These are phyloP conservation scores for Antitrichia curtipendula DNA, from an alignment of 225 moss, liverwort and hornwort genomes.

Conservation along the genomic window DNA sequence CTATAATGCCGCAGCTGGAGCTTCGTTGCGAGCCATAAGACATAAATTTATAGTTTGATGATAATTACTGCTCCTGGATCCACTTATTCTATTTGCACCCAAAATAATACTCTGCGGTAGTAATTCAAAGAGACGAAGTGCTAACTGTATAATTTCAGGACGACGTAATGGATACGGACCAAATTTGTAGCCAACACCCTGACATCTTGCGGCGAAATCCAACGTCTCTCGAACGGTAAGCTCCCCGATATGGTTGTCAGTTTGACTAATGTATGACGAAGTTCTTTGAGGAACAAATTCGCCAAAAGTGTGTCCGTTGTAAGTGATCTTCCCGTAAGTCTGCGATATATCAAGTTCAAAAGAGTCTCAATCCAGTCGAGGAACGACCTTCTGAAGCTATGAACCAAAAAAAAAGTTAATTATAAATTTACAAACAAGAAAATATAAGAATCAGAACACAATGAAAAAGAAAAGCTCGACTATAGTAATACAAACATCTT, in stretches of 20 bases:
- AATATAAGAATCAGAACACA: background rate
- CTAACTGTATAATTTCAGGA: background rate
- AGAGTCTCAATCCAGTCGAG: background rate
- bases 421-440: background rate
- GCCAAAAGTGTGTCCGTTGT: slow-evolving; percentile 54
- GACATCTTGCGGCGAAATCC: slow-evolving; percentile 75
- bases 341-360: slow-evolving; percentile 4
- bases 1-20: background rate
- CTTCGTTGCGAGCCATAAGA: background rate
- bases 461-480: background rate
- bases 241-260: slow-evolving; percentile 78
- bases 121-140: background rate
- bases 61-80: background rate
- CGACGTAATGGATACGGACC: slow-evolving; percentile 3
- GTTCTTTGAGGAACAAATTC: slow-evolving; percentile 81
- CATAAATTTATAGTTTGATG: background rate
- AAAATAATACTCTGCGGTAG: background rate
- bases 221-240: slow-evolving; percentile 89
- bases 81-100: background rate
- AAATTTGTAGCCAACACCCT: slow-evolving; percentile 68
- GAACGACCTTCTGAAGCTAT: background rate
- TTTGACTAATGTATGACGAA: slow-evolving; percentile 66
- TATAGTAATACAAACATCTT: background rate
- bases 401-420: background rate
- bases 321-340: slow-evolving; percentile 44